Percentiles rank a stretch among this genome's conserved stretches.
phyloP scores from a whole-genome alignment of 2,329 filamentous ascomycete genomes.

The Hortaea werneckii region DNA sequence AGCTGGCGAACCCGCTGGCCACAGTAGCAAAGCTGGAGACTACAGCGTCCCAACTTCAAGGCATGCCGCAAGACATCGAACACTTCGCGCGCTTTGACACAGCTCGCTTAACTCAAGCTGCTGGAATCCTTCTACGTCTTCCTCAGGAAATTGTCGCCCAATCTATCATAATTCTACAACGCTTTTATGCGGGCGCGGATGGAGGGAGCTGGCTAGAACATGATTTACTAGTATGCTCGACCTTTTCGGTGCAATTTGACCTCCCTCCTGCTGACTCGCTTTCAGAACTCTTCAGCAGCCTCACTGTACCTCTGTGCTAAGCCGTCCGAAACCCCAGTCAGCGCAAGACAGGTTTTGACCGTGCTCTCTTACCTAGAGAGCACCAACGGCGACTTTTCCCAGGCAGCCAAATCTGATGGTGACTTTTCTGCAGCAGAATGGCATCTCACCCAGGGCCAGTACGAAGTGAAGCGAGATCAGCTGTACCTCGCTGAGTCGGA shows the following conservation, averaged over 20 bases:
- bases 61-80: constrained; percentile 58
- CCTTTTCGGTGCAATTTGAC: neutral
- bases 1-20: constrained; percentile 60
- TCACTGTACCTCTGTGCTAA: constrained; percentile 74
- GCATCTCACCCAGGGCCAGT: constrained; percentile 64
- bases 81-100: constrained; percentile 62
- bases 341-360: constrained; percentile 70
- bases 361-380: constrained; percentile 75
- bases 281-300: constrained; percentile 69
- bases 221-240: constrained; percentile 39
- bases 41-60: constrained; percentile 44
- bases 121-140: constrained; percentile 69
- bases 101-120: constrained; percentile 64
- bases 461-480: constrained; percentile 52
- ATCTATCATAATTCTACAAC: constrained; percentile 69
- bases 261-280: constrained; percentile 4
- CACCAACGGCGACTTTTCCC: constrained; percentile 43
- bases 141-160: constrained; percentile 79
- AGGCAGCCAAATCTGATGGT: constrained; percentile 8
- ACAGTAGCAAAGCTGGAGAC: constrained; percentile 59
- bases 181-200: constrained; percentile 62
- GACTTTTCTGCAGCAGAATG: constrained; percentile 9
- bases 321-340: constrained; percentile 64
- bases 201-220: constrained; percentile 40
- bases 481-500: constrained; percentile 68